Conservation (phyloP, 148 eudicot species). For the Rhododendron henanense region DNA sequence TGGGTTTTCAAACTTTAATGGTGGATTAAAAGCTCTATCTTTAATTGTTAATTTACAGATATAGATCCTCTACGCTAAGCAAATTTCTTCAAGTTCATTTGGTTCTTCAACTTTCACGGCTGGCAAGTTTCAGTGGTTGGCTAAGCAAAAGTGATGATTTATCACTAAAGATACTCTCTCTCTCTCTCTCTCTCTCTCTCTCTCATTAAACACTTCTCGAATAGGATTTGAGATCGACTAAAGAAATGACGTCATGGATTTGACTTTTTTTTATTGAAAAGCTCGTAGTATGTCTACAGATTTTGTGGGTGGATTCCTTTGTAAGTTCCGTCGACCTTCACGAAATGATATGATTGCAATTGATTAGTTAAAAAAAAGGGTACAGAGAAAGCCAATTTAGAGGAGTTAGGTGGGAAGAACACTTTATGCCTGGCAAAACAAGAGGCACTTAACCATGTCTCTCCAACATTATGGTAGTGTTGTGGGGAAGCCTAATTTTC, state of each 20-base stretch:
- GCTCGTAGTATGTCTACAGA: background rate
- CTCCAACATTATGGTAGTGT: background rate
- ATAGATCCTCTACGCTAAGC: background rate
- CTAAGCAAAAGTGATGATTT: slow-evolving; percentile 5
- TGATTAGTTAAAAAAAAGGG: background rate
- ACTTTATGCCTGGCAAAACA: background rate
- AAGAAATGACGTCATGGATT: slow-evolving; percentile 4
- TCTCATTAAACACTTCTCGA: background rate
- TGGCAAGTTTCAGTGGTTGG: slow-evolving; percentile 13
- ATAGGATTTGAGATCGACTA: background rate
- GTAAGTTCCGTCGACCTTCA: too few species aligned
- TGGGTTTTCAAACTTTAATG: background rate
- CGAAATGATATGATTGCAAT: too few species aligned
- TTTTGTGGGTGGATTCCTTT: too few species aligned
- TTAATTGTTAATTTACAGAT: background rate
- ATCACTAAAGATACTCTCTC: background rate
- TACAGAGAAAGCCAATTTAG: background rate
- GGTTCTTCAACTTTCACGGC: slow-evolving; percentile 13
- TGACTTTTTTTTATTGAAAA: background rate
- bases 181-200: background rate
- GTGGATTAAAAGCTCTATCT: background rate
- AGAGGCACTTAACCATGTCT: background rate
- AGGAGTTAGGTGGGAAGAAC: background rate
- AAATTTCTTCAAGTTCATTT: slow-evolving; percentile 5
- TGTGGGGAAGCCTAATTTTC: background rate